Evolutionary conservation across 768 basidiomycete species (phyloP).

Genomic region (Pisolithus tinctorius): DNA sequence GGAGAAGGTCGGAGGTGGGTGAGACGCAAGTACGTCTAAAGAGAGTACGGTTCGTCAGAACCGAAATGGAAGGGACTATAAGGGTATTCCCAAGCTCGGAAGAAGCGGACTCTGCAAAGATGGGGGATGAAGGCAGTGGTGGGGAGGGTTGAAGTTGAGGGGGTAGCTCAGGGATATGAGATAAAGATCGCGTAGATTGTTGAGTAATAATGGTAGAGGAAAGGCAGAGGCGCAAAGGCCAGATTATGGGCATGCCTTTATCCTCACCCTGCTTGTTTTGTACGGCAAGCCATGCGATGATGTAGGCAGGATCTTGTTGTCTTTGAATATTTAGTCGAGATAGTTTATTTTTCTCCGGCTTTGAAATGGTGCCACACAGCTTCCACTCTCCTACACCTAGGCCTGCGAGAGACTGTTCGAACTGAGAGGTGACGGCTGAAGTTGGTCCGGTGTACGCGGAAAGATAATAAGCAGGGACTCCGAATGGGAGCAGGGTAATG

Average conservation of each 20-base stretch:
- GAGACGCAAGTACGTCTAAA: conserved; percentile 27
- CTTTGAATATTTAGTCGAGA: conserved; percentile 14
- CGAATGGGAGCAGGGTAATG: conserved; percentile 63
- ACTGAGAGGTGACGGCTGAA: conserved; percentile 53
- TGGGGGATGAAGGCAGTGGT: conserved; percentile 32
- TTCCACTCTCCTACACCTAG: conserved; percentile 55
- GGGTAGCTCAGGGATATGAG: conserved; percentile 59
- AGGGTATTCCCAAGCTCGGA: conserved; percentile 4
- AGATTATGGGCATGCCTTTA: conserved; percentile 69
- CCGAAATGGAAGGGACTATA: conserved; percentile 2
- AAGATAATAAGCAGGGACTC: conserved; percentile 67
- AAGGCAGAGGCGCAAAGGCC: conserved; percentile 58
- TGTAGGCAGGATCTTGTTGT: conserved; percentile 30
- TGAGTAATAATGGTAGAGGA: conserved; percentile 33
- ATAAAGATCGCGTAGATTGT: conserved; percentile 32
- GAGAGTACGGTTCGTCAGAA: conserved; percentile 20
- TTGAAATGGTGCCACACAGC: conserved; percentile 1
- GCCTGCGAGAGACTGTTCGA: conserved; percentile 55
- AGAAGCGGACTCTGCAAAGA: conserved; percentile 16
- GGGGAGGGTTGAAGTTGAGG: conserved; percentile 53
- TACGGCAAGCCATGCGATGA: conserved; percentile 70
- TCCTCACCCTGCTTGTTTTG: conserved; percentile 77
- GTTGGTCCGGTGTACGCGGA: conserved; percentile 66
- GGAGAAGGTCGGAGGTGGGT: conserved; percentile 33
- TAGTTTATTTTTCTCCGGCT: conserved; percentile 16